A percentile compares a stretch with the other conserved stretches of the same genome.
phyloP scores from a whole-genome alignment of 2,329 filamentous ascomycete genomes.

The Sarocladium kiliense region DNA sequence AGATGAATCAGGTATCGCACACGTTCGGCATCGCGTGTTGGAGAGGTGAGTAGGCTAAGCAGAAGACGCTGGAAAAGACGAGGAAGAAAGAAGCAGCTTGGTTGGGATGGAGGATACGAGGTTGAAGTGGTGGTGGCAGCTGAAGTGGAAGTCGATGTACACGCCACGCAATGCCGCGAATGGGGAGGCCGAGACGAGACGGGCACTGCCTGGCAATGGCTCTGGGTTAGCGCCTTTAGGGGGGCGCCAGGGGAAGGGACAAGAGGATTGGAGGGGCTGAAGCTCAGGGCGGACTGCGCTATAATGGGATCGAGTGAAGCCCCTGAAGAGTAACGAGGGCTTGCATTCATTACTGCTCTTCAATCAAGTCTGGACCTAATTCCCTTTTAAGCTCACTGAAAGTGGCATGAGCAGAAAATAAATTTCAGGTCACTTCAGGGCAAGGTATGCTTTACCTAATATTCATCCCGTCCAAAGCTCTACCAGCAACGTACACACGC shows the following conservation, averaged over 20 bases:
- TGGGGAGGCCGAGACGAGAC: background rate
- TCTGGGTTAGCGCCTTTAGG: background rate
- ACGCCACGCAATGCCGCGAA: background rate
- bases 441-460: background rate
- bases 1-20: background rate
- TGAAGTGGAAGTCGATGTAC: background rate
- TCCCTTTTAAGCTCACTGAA: too few relatives aligned
- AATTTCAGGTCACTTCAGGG: too few relatives aligned
- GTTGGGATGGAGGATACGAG: background rate
- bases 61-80: background rate
- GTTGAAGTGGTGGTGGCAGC: background rate
- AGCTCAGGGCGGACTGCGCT: background rate
- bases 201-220: background rate
- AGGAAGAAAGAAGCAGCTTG: background rate
- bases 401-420: too few relatives aligned
- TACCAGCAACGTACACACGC: too few relatives aligned
- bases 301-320: too few relatives aligned
- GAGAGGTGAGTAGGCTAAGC: background rate
- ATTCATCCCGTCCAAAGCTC: background rate
- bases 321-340: background rate
- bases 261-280: background rate
- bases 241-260: background rate
- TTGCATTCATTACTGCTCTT: too few relatives aligned
- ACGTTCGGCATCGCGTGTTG: background rate
- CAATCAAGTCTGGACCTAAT: too few relatives aligned